Conservation (phyloP, 768 basidiomycete genomes). For the Amanita polypyramis region DNA sequence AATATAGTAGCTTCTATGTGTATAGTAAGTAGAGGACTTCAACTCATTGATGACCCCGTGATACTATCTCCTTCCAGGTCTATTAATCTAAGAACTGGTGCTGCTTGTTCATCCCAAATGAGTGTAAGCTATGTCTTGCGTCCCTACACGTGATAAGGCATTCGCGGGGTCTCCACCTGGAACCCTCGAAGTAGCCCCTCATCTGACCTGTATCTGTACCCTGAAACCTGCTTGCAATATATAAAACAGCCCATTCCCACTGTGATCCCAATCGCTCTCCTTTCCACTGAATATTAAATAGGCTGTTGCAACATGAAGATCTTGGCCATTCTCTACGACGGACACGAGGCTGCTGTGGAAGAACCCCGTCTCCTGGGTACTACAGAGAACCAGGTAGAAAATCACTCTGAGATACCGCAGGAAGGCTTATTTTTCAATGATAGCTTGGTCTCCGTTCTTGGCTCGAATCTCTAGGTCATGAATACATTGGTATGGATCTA, state of each 20-base stretch:
- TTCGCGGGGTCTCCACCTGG: no score
- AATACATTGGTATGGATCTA: slow-evolving; percentile 44
- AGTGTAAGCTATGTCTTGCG: no score
- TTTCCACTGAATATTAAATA: neutral
- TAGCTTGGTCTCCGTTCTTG: slow-evolving; percentile 67
- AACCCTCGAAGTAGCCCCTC: no score
- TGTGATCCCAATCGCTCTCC: neutral
- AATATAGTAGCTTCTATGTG: neutral
- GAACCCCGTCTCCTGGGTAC: slow-evolving; percentile 76
- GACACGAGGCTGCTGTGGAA: slow-evolving; percentile 50
- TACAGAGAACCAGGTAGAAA: slow-evolving; percentile 60
- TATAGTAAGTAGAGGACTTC: neutral
- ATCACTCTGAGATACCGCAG: neutral
- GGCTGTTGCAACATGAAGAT: slow-evolving; percentile 28
- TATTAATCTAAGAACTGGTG: no score
- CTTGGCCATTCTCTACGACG: slow-evolving; percentile 67
- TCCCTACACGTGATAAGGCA: no score
- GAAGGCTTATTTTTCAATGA: slow-evolving; percentile 3
- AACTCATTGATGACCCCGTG: neutral
- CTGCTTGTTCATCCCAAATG: no score
- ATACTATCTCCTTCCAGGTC: neutral
- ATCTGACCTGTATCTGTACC: neutral
- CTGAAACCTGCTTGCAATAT: neutral
- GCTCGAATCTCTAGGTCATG: slow-evolving; percentile 64
- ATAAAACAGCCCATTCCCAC: neutral